Evolutionary conservation across 208 protist genomes (phyloP), one percentile per base, ranked within the genome.

Genomic region (Porcisia hertigi): DNA sequence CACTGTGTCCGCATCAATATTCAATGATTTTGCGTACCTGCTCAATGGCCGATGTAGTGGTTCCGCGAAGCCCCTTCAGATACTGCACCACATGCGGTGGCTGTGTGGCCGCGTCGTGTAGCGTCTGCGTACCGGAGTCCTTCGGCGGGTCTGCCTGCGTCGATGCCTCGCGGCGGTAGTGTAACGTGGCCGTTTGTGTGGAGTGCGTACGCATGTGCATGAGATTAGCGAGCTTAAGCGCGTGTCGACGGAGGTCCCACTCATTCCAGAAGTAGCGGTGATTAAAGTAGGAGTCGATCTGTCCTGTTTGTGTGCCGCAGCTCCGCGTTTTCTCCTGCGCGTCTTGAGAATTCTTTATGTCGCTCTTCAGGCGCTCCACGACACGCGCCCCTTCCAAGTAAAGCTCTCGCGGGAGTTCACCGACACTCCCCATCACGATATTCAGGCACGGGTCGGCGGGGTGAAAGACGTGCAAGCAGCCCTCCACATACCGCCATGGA

Each of bases 231-330:
- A 98, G 81, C 79, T 97, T 92, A n/a, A 98, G 79, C 47, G 94
- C 96, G 70, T 94, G 87, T 23, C 94, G 91, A 9, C 96, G 89
- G 60, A 98, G 80, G 54, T 98, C 92, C 96, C 96, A 98, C 81
- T 98, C 94, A 54, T 97, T 98, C 91, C 94, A 98, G 52, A 89
- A 86, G 83, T 98, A 98, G 66, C 96, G 90, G 65, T 89, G 88
- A 60, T 98, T 93, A 47, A 91, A 92, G 82, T 93, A 91, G 18
- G 83, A n/a, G 59, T 97, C 94, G 20, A 94, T 89, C 66, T 97
- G 94, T 20, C 92, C 91, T 5, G 96, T 98, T 80, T 98, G 94
- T 34, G 90, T 96, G 14, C 73, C 81, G 18, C 71, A 89, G 64
- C 90, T 84, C 30, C 54, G 47, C 73, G 49, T 64, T 11, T 41